Conservation (phyloP, 1,284 basidiomycete genomes). For the Cryptococcus floricola region DNA sequence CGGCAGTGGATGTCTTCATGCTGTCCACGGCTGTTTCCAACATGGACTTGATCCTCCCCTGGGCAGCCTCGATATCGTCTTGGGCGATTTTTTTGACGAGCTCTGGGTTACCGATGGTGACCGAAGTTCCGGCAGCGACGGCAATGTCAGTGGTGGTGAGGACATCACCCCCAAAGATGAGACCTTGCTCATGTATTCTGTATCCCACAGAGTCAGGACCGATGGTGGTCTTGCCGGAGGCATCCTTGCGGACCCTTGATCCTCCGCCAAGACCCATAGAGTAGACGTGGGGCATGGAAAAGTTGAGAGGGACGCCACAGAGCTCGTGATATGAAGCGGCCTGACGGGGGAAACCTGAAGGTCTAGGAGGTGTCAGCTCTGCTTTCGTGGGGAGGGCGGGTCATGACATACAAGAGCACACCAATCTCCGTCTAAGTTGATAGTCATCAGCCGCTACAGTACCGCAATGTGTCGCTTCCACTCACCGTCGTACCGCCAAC, state of each 20-base stretch:
- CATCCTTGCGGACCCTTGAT: constrained; percentile 21
- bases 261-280: constrained; percentile 42
- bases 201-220: constrained; percentile 61
- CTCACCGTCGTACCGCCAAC: constrained; percentile 56
- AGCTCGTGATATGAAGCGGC: constrained; percentile 30
- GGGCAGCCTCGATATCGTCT: constrained; percentile 39
- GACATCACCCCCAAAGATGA: constrained; percentile 55
- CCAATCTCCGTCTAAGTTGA: constrained; percentile 12
- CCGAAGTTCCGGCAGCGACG: constrained; percentile 47
- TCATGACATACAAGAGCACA: constrained; percentile 43
- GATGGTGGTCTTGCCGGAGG: constrained; percentile 49
- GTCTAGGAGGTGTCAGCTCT: constrained; percentile 7
- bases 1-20: constrained; percentile 57
- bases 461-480: not conserved
- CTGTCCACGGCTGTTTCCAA: constrained; percentile 54
- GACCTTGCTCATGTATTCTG: constrained; percentile 52
- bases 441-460: not conserved
- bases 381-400: constrained; percentile 43
- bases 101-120: constrained; percentile 26
- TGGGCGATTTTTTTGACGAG: constrained; percentile 41
- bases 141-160: constrained; percentile 58
- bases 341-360: constrained; percentile 39
- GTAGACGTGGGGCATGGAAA: constrained; percentile 35
- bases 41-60: constrained; percentile 52
- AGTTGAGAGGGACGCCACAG: constrained; percentile 35